Evolutionary conservation across 176 grass and related monocot genomes (phyloP), one percentile per base, ranked within the genome.

Genomic region (Bolboschoenus planiculmis): DNA sequence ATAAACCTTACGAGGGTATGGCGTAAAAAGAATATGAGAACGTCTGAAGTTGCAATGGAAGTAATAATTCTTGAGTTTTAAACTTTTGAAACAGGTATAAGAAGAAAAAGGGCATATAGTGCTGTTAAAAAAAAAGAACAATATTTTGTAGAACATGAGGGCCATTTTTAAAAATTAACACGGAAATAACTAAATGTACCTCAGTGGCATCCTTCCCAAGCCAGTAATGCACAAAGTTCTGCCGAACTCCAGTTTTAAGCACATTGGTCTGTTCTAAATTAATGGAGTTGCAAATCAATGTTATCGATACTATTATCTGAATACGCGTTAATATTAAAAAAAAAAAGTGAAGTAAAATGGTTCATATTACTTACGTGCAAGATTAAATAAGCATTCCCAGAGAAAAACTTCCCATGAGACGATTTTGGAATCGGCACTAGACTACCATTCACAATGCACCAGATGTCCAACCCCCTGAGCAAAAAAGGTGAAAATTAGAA

Each of bases 201-300:
- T 92, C 86, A 54, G 82, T 85, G 21, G 91, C 78, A 83, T 90
- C 86, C 34, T 90, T 86, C 67, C 91, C 94, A 59, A 97, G 79
- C 94, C 94, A 97, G 72, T 94, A 97, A 74, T 97, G 94, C 44
- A 97, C 81, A 79, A 94, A 84, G 51, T 97, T 90, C 26, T 21
- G 76, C 5, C 86, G 83, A 62, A 79, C 29, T 63, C 94, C 90
- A 16, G 50, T 90, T 75, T 88, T 97, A n/a, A 90, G 83, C 79
- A 87, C 82, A 62, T 55, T n/a, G 20, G 90, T 97, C 94, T 97
- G 88, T 55, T 21, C 53, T 77, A 67, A 39, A 67, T 67, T 39
- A 68, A 43, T 42, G n/a, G 61, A 53, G 56, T 57, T 60, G 26
- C 55, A 31, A 72, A 59, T 44, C n/a, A 37, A 44, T 67, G 65